Conservation (phyloP, 257 asterid genomes). For the Cinchona pubescens region DNA sequence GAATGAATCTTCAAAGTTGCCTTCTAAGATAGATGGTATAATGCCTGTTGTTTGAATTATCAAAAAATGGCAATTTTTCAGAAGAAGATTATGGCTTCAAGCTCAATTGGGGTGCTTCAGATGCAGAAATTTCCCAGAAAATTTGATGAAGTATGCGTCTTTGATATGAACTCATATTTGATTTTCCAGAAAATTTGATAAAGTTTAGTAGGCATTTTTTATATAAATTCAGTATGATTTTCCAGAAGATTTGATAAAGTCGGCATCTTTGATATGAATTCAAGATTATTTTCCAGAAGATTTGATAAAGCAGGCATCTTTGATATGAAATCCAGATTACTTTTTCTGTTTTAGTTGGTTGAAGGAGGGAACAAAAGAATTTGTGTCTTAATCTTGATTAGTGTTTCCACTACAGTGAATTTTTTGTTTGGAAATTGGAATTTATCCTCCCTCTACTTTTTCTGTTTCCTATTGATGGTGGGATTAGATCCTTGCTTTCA, state of each 20-base stretch:
- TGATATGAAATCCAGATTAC: conserved; percentile 14
- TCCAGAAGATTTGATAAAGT: conserved; percentile 24
- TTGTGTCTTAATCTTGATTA: conserved; percentile 4
- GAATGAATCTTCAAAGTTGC: conserved; percentile 2
- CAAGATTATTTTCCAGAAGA: conserved; percentile 7
- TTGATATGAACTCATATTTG: too few relatives aligned
- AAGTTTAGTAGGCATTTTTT: too few relatives aligned
- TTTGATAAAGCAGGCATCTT: conserved; percentile 30
- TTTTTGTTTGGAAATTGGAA: conserved; percentile 7
- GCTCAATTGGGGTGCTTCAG: conserved; percentile 23
- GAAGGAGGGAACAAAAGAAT: neutral
- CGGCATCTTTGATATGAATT: conserved; percentile 25
- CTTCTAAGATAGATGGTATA: neutral
- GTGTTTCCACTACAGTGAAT: neutral
- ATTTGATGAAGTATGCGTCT: conserved; percentile 31
- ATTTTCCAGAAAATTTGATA: too few relatives aligned
- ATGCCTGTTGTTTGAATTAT: neutral
- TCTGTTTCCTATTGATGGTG: conserved; percentile 21
- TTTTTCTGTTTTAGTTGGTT: conserved; percentile 18
- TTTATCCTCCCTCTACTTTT: neutral
- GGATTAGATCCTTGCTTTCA: conserved; percentile 20
- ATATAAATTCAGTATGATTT: too few relatives aligned
- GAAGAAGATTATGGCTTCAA: conserved; percentile 17
- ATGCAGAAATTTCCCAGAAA: conserved; percentile 20
- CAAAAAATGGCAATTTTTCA: neutral